Evolutionary conservation across 139 green algal species (phyloP).

Genomic region (Coelastrella sp.): DNA sequence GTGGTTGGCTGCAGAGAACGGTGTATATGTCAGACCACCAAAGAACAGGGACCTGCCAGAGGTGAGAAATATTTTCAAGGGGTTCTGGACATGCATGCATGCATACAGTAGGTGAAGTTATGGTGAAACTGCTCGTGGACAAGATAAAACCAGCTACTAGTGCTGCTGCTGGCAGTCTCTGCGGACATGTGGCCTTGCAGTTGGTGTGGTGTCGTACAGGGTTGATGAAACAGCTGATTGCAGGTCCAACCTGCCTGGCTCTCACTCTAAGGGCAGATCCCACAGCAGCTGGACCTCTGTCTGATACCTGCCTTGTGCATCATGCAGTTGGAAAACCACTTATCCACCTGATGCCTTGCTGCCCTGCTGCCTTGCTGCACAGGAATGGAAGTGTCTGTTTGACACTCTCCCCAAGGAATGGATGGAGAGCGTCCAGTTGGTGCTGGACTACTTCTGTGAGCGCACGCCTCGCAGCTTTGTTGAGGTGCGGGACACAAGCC

Average conservation of each 20-base stretch:
- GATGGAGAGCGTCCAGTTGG: conserved; percentile 95
- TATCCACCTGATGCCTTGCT: background rate
- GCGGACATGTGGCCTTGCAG: too few relatives aligned
- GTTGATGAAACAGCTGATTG: too few relatives aligned
- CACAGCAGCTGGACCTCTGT: too few relatives aligned
- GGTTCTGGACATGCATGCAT: too few relatives aligned
- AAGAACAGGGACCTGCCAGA: background rate
- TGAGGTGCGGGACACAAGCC: conserved; percentile 90
- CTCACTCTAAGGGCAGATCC: background rate
- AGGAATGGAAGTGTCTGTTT: conserved; percentile 82
- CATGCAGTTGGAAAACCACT: too few relatives aligned
- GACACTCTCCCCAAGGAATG: conserved; percentile 89
- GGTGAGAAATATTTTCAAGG: background rate
- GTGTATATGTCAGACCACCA: conserved; percentile 87
- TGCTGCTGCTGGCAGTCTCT: background rate
- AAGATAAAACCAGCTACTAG: background rate
- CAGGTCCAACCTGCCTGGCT: background rate
- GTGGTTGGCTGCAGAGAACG: conserved; percentile 98
- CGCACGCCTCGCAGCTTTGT: conserved; percentile 94
- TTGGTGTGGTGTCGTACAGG: too few relatives aligned
- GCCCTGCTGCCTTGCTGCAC: background rate
- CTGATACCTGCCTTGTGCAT: too few relatives aligned
- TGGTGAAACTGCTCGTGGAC: too few relatives aligned
- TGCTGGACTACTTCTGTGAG: conserved; percentile 99
- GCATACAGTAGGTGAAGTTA: too few relatives aligned